Base-by-base conservation (phyloP, 1,139 yeast species). In the Geotrichum carabidarum region DNA sequence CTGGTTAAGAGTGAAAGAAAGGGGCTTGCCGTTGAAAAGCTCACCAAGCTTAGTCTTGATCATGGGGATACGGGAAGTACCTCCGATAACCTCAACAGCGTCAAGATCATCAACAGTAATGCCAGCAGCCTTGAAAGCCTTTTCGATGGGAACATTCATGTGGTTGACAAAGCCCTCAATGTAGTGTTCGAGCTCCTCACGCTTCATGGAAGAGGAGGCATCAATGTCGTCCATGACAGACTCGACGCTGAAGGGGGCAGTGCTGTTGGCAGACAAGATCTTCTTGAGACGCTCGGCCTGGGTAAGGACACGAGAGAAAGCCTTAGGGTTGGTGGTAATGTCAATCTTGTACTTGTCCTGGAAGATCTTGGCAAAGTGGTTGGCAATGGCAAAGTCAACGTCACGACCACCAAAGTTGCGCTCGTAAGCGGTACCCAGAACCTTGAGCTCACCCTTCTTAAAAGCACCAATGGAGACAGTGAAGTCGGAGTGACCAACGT, bases 391-490 rank as follows among this genome's bases (percentile, higher is more conserved):
- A 68, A 78, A 78, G 75, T 93, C 99, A 60, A 94, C 84, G 72
- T 90, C 89, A 77, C 99, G 86, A 74, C 99, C 99, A 79, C 99
- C 99, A 67, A 93, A 93, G 77, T 89, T 90, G 76, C 89, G 88
- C 77, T 91, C 96, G 71, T 82, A 87, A 67, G 96, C 94, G 59
- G 95, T 81, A 65, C 96, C 95, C 68, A 93, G 78, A 57, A 93
- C 81, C 78, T 89, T 90, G 75, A 91, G 82, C 78, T 93, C 98
- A 69, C 99, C 99, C 77, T 84, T 90, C 81, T 89, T 90, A 75
- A 93, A 84, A 58, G 96, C 85, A 59, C 90, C 95, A 67, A 93
- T 79, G 60, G 95, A 78, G 62, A 94, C 95, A 65, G 95, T 90
- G 80, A 83, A 91, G 53, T 96, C 84, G 51, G 98, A 89, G 79